These are phyloP conservation scores for Nyssa sinensis DNA, from an alignment of 148 eudicot species.

Conservation along the genomic window DNA sequence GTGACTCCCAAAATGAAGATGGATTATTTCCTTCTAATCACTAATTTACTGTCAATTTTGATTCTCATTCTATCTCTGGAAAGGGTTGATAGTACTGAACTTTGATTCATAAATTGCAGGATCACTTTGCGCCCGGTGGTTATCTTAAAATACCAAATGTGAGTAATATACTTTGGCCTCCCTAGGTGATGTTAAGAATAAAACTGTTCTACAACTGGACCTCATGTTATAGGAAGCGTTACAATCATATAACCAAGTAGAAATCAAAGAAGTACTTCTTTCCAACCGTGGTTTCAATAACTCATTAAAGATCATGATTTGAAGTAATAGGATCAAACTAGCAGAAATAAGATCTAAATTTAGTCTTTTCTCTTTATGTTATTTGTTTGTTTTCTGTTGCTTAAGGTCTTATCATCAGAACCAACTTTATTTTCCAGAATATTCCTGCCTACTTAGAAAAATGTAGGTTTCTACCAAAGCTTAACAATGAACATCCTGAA, in stretches of 20 bases:
- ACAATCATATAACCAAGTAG: too few species aligned
- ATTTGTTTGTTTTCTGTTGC: background rate
- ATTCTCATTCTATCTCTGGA: background rate
- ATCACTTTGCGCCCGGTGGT: slow-evolving; percentile 96
- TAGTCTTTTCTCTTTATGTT: background rate
- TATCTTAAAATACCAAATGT: slow-evolving; percentile 91
- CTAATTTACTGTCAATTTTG: too few species aligned
- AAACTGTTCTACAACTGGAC: too few species aligned
- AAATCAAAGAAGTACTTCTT: too few species aligned
- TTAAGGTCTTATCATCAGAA: slow-evolving; percentile 1
- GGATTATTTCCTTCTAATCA: too few species aligned
- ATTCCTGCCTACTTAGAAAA: slow-evolving; percentile 63
- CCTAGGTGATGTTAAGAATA: background rate
- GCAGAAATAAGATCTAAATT: background rate
- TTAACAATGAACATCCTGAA: slow-evolving; percentile 80
- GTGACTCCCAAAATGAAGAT: background rate
- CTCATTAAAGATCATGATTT: background rate
- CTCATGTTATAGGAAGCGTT: background rate
- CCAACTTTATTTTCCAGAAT: slow-evolving; percentile 37
- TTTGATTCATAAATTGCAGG: slow-evolving; percentile 46
- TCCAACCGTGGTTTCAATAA: background rate
- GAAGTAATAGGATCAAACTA: background rate
- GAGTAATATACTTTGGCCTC: slow-evolving; percentile 28
- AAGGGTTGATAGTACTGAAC: background rate
- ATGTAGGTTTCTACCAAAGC: slow-evolving; percentile 89